A percentile compares a stretch with the other conserved stretches of the same genome.
Evolutionary conservation across 768 basidiomycete genomes (phyloP).

Genomic region (Neoboletus brunneissimus): DNA sequence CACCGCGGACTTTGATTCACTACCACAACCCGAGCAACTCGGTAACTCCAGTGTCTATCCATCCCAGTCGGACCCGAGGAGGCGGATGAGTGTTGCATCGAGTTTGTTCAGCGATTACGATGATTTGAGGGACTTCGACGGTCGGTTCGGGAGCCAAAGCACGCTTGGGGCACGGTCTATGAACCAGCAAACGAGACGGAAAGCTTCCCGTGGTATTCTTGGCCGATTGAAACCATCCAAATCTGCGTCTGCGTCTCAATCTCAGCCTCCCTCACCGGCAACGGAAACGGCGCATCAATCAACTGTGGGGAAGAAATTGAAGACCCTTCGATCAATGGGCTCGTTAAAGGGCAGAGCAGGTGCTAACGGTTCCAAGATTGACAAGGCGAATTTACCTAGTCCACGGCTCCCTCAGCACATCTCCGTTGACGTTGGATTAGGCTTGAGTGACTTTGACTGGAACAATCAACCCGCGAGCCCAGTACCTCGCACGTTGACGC

Average conservation of each 20-base stretch:
- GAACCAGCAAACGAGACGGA: constrained; percentile 45
- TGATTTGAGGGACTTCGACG: constrained; percentile 83
- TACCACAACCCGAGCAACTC: constrained; percentile 22
- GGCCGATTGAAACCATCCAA: constrained; percentile 51
- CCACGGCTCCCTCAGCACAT: constrained; percentile 54
- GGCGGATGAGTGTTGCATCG: constrained; percentile 70
- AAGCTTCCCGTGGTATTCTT: constrained; percentile 67
- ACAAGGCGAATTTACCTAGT: constrained; percentile 42
- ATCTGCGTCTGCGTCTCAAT: constrained; percentile 41
- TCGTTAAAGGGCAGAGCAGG: constrained; percentile 60
- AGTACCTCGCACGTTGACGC: constrained; percentile 12
- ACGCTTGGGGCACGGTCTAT: constrained; percentile 54
- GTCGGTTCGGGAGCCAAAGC: constrained; percentile 78
- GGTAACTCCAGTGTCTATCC: constrained; percentile 27
- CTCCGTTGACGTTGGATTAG: constrained; percentile 54
- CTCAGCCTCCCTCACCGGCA: constrained; percentile 44
- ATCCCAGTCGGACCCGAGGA: constrained; percentile 37
- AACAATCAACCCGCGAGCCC: constrained; percentile 23
- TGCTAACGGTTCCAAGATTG: constrained; percentile 26
- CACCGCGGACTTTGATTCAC: constrained; percentile 14
- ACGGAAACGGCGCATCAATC: constrained; percentile 37
- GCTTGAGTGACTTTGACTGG: constrained; percentile 58
- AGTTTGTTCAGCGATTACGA: constrained; percentile 84
- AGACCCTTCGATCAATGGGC: constrained; percentile 77
- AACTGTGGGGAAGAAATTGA: constrained; percentile 51